Percentiles rank a stretch among this genome's conserved stretches.
These are phyloP conservation scores for Sporothrix curviconia DNA, from an alignment of 2,329 filamentous ascomycete species.

Conservation along the genomic window DNA sequence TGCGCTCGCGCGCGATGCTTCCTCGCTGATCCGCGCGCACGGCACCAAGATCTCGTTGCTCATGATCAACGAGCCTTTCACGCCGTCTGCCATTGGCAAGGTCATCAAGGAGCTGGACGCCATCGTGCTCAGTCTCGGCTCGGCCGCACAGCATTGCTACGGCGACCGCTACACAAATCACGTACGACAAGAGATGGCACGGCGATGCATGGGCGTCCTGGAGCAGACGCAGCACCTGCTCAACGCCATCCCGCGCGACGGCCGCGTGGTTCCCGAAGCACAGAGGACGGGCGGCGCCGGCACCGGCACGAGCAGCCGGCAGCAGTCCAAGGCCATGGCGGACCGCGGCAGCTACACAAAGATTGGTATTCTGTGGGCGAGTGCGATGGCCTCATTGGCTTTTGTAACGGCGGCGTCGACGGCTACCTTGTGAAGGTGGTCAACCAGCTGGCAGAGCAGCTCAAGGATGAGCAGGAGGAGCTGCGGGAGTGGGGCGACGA, in stretches of 20 bases:
- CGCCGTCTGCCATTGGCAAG: conserved; percentile 63
- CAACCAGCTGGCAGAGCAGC: conserved; percentile 64
- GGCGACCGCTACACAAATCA: conserved; percentile 60
- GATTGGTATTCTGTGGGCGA: conserved; percentile 77
- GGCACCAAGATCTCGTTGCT: conserved; percentile 82
- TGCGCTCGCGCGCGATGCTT: conserved; percentile 62
- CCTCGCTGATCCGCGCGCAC: conserved; percentile 71
- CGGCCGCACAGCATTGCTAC: conserved; percentile 60
- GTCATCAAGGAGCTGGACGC: conserved; percentile 64
- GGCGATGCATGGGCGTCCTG: conserved; percentile 53
- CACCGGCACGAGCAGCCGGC: conserved; percentile 19
- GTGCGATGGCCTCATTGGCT: conserved; percentile 64
- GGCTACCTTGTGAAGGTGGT: conserved; percentile 66
- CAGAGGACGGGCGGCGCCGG: conserved; percentile 35
- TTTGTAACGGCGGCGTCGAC: conserved; percentile 61
- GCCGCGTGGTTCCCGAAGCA: conserved; percentile 42
- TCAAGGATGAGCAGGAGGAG: conserved; percentile 80
- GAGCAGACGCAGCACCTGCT: conserved; percentile 57
- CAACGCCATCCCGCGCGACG: conserved; percentile 51
- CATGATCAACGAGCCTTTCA: conserved; percentile 80
- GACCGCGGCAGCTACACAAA: conserved; percentile 52
- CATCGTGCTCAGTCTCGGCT: conserved; percentile 68
- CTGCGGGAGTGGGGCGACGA: conserved; percentile 81
- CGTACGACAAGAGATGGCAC: conserved; percentile 36
- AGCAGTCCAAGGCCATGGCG: conserved; percentile 14